phyloP scores from a whole-genome alignment of 805 yeast genomes.

The Saturnispora hagleri region DNA sequence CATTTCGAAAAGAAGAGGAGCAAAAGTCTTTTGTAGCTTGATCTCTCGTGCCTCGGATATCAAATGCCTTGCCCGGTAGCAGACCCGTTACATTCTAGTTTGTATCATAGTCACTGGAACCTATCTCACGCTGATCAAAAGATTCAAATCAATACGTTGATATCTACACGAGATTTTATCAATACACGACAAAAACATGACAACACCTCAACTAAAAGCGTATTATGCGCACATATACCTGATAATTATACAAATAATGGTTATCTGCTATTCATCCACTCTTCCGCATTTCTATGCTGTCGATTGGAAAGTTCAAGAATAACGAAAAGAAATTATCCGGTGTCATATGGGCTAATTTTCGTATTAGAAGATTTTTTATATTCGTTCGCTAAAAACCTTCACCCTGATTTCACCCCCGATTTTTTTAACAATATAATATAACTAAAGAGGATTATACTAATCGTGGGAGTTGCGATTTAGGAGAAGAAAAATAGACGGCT shows the following conservation, averaged over 20 bases:
- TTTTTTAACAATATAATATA: neutral
- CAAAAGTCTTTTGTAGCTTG: neutral
- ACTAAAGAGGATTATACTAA: neutral
- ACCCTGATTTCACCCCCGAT: neutral
- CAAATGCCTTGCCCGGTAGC: neutral
- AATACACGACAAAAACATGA: too few relatives aligned
- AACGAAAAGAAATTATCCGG: neutral
- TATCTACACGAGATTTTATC: too few relatives aligned
- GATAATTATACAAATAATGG: too few relatives aligned
- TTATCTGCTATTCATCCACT: too few relatives aligned
- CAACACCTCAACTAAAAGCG: too few relatives aligned
- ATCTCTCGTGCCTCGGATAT: neutral
- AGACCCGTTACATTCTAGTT: too few relatives aligned
- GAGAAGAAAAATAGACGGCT: too few relatives aligned
- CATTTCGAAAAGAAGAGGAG: neutral
- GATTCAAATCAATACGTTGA: too few relatives aligned
- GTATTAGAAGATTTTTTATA: neutral
- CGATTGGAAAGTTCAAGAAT: neutral
- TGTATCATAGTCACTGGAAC: too few relatives aligned
- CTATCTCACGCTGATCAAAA: too few relatives aligned
- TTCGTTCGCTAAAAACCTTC: neutral
- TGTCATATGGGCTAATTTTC: neutral
- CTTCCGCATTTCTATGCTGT: neutral
- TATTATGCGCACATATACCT: too few relatives aligned
- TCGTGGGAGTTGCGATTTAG: neutral